Base-by-base conservation (phyloP, 2,329 filamentous ascomycete species). In the Elsinoe australis region DNA sequence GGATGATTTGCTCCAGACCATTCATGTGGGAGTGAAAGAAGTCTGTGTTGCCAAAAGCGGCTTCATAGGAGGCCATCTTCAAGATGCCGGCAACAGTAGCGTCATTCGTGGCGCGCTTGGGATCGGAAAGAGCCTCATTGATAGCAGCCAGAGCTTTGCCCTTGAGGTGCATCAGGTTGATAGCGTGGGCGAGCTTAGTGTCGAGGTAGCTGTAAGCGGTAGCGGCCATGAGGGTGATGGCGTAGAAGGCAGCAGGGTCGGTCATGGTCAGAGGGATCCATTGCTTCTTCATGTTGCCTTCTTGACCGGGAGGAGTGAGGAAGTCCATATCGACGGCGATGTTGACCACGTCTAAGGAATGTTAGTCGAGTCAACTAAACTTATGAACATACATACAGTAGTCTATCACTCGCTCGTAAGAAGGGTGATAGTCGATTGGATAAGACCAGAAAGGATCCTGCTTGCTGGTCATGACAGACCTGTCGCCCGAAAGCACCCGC, bases 1-100 rank as follows among this genome's bases (percentile, higher is more conserved):
- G 58, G 7, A 75, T 59, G 59, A 72, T 69, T n/a, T 62, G 59
- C 24, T 56, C 51, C 17, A 74, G 59, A 3, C 67, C 71, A 1
- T 61, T 59, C 71, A 75, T 74, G 59, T 75, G 72, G 2, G 67
- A 64, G 41, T 64, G 59, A 50, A 70, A 74, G 10, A 64, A 61
- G 2, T 61, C 56, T 18, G 63, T 54, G n/a, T 64, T 61, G 15
- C 72, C 72, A 52, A 69, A 72, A 51, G 73, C 68, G 12, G 71
- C 70, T 54, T 75, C 72, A 54, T 71, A 75, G 51, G 67, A 70
- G 8, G 71, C 72, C 71, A 75, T 71, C 52, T 73, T 71, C 19
- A 69, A 69, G 2, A 72, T 69, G 3, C 71, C 71, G 6, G 67
- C 68, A 46, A 74, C 65, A 19, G 72, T 51, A 9, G 64, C 64